Evolutionary conservation across 2,329 filamentous ascomycete genomes (phyloP), one percentile per base, ranked within the genome.

Genomic region (Mycosphaerella sp.): DNA sequence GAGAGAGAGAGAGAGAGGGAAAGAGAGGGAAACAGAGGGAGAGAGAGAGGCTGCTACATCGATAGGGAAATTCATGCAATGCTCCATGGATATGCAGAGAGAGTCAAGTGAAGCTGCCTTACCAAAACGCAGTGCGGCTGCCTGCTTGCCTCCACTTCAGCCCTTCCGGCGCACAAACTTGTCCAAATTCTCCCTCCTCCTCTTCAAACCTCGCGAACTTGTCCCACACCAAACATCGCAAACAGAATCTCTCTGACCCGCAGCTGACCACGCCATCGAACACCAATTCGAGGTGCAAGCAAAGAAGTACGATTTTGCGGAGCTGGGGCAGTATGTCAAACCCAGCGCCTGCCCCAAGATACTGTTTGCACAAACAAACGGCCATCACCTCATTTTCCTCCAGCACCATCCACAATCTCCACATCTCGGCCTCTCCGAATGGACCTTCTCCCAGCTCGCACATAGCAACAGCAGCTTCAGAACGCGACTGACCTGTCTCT

Each of bases 251-350:
- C n/a, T 23, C 34, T 32, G 36, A 8, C 8, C 6, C 12, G 34
- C 23, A 12, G 14, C 36, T 36, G 4, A 41, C 38, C 36, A 42
- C 17, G 17, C 17, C 46, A 12, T 34, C 23, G 36, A 39, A 12
- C 40, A 1, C n/a, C 40, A 2, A 14, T 12, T 6, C 36, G 26
- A 41, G 8, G 14, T 10, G 21, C 12, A 31, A 41, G 23, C 26
- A 39, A 40, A n/a, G 26, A 12, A 40, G 36, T 17, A 34, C 29
- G 17, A 34, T n/a, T 40, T 49, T n/a, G 36, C n/a, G 34, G 26
- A 32, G 21, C 31, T 38, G 48, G 34, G 48, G 29, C 48, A 39
- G 48, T 50, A 23, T 43, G 39, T 50, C 48, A 3, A 17, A 14
- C 26, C 21, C 10, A 9, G 48, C 31, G 23, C 39, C 48, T 44